Percentiles rank a stretch among this genome's conserved stretches.
phyloP scores from a whole-genome alignment of 331 rosid species.

The Acacia concinna region DNA sequence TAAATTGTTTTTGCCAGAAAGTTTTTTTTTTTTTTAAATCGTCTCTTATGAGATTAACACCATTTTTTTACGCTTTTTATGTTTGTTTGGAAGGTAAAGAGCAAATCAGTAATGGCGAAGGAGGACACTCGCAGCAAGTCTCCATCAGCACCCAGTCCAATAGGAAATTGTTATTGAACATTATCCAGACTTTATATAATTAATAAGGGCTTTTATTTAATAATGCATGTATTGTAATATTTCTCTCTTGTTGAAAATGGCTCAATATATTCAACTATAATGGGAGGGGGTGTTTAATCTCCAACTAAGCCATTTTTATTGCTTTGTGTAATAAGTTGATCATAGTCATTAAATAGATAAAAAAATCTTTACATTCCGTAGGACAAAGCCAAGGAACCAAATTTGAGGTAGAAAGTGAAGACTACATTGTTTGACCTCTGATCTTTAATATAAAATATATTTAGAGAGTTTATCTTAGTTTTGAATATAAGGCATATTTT shows the following conservation, averaged over 20 bases:
- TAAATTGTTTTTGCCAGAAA: too few relatives aligned
- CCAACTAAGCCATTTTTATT: not conserved
- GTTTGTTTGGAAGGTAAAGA: not conserved
- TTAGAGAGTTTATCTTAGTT: too few relatives aligned
- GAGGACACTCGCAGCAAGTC: not conserved
- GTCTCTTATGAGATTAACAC: not conserved
- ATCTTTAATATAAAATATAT: too few relatives aligned
- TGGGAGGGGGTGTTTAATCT: not conserved
- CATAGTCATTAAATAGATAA: not conserved
- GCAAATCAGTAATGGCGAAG: not conserved
- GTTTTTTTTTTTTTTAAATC: too few relatives aligned
- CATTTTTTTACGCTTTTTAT: not conserved
- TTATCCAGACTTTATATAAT: not conserved
- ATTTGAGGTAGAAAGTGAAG: too few relatives aligned
- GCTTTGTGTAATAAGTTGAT: not conserved
- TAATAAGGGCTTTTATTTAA: not conserved
- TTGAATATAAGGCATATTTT: too few relatives aligned
- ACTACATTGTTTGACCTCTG: too few relatives aligned
- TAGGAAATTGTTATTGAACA: conserved; percentile 1
- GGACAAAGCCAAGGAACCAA: too few relatives aligned
- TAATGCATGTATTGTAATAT: not conserved
- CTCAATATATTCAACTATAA: not conserved
- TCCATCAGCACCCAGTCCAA: conserved; percentile 14
- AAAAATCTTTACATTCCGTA: too few relatives aligned
- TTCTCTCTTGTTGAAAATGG: not conserved